Base-by-base conservation (phyloP, 2,329 filamentous ascomycete genomes). In the Penicillium expansum region DNA sequence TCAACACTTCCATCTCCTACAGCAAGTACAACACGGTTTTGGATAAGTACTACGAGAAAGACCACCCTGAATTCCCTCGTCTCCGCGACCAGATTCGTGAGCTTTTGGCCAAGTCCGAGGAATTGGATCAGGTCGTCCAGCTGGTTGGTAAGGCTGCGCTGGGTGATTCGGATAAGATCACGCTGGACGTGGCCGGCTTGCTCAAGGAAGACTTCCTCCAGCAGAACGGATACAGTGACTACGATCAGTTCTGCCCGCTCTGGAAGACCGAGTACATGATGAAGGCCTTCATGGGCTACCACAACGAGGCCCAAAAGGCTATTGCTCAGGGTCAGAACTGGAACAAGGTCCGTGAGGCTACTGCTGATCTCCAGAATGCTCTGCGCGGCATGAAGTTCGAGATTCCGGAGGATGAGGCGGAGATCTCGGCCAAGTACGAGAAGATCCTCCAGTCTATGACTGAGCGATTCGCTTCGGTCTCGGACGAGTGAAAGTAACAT, bases 211-310 rank as follows among this genome's bases (percentile, higher is more conserved):
- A 99, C 75, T 99, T 99, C 81, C 76, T 99, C 73, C 94, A 99
- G 79, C 94, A 99, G 77, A 99, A 99, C 80, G 94, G 94, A 62
- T 99, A 99, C 85, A 94, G 90, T 66, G 91, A 97, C 77, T 97
- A 99, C 75, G 94, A 99, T 74, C 92, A 97, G 80, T 99, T 96
- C 86, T 99, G 94, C 74, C 94, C 94, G 48, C 85, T 99, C 71
- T 99, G 94, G 94, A 99, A 99, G 88, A 99, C 94, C 0, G 90
- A 96, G 76, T 99, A 94, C 88, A 97, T 99, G 94, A 99, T 99
- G 94, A 97, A 96, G 85, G 89, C 91, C 63, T 97, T 99, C 87
- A 90, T 99, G 82, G 90, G 88, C 57, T 99, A 93, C 85, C 91
- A 97, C 74, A 95, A 99, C 70, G 94, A 99, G 81, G 88, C 91